Evolutionary conservation across 2,329 filamentous ascomycete genomes (phyloP).

Genomic region (Talaromyces sp.): DNA sequence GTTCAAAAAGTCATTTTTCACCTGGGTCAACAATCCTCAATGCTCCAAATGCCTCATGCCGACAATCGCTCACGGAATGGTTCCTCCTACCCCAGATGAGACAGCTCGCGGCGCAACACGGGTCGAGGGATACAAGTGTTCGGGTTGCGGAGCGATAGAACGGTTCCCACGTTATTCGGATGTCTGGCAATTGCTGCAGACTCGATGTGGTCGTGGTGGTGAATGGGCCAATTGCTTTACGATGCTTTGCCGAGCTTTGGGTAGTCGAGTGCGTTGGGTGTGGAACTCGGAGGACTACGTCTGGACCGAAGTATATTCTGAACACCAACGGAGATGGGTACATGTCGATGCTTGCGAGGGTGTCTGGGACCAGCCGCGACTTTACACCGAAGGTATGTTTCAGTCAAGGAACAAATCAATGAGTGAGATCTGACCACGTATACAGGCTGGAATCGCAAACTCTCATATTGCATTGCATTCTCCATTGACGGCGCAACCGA

Average conservation of each 20-base stretch:
- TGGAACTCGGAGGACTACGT: conserved; percentile 98
- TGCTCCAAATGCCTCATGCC: conserved; percentile 79
- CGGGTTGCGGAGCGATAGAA: conserved; percentile 72
- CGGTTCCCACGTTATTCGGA: conserved; percentile 93
- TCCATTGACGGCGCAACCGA: conserved; percentile 77
- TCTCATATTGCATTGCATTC: conserved; percentile 96
- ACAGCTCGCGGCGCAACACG: conserved; percentile 79
- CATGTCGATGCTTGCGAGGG: conserved; percentile 95
- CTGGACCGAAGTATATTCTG: conserved; percentile 96
- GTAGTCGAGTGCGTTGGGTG: conserved; percentile 89
- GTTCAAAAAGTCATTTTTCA: conserved; percentile 95
- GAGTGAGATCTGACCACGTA: conserved; percentile 2
- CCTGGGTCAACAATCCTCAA: conserved; percentile 92
- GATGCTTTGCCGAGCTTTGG: conserved; percentile 93
- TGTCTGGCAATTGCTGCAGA: conserved; percentile 87
- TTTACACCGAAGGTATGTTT: conserved; percentile 76
- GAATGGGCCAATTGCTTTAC: conserved; percentile 99
- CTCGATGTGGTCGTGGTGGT: conserved; percentile 77
- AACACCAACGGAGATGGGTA: conserved; percentile 91
- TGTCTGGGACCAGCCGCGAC: conserved; percentile 86
- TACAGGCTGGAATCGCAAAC: conserved; percentile 84
- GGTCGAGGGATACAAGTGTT: conserved; percentile 86
- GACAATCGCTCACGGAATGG: conserved; percentile 78
- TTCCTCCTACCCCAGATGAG: conserved; percentile 82
- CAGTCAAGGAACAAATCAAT: neutral